Percentiles rank a stretch among this genome's conserved stretches.
Conservation (phyloP, 495 filamentous ascomycete species). For the Xylaria intraflava region DNA sequence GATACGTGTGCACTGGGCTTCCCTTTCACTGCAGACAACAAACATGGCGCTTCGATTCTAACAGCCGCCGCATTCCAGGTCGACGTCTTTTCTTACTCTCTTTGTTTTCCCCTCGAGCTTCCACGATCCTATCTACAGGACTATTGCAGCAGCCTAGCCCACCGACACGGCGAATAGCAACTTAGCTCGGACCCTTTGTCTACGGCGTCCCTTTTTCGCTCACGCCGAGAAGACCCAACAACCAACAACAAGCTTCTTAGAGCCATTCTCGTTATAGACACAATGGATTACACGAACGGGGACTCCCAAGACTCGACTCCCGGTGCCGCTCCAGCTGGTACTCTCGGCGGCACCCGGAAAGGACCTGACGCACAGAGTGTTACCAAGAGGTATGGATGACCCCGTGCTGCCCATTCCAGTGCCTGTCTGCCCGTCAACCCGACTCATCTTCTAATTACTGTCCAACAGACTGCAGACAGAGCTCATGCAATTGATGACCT, state of each 20-base stretch:
- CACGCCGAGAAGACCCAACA: neutral
- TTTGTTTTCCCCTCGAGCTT: constrained; percentile 13
- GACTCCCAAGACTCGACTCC: constrained; percentile 67
- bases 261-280: neutral
- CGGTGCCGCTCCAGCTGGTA: constrained; percentile 46
- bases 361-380: constrained; percentile 64
- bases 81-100: constrained; percentile 4
- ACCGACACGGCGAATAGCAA: neutral
- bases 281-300: constrained; percentile 64
- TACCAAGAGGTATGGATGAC: constrained; percentile 59
- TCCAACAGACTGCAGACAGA: constrained; percentile 78
- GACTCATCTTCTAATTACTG: neutral
- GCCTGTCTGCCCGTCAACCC: neutral
- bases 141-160: neutral
- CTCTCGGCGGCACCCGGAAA: constrained; percentile 52
- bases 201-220: neutral
- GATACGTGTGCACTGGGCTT: neutral
- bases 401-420: neutral
- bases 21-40: neutral
- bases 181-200: neutral
- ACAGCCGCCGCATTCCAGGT: constrained; percentile 21
- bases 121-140: constrained; percentile 5
- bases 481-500: constrained; percentile 96
- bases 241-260: neutral
- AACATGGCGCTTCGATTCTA: constrained; percentile 17